phyloP scores from a whole-genome alignment of 805 yeast genomes.

The Metschnikowia borealis region DNA sequence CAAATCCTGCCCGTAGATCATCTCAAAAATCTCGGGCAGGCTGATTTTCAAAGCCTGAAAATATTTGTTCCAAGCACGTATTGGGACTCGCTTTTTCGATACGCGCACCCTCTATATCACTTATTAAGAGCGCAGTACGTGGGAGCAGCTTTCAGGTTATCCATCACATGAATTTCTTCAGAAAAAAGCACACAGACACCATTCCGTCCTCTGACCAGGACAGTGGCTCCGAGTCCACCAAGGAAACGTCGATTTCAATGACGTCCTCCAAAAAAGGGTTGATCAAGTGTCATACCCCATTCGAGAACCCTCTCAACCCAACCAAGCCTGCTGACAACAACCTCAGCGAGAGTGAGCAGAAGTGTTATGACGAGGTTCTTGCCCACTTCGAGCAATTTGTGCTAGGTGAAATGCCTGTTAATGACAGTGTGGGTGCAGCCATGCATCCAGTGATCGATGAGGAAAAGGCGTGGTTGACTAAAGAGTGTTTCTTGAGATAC shows the following conservation, averaged over 20 bases:
- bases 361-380: conserved; percentile 28
- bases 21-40: too few species aligned
- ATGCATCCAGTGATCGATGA: conserved; percentile 26
- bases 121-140: background rate
- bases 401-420: conserved; percentile 27
- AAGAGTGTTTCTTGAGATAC: conserved; percentile 51
- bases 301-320: conserved; percentile 36
- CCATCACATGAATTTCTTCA: conserved; percentile 14
- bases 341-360: conserved; percentile 28
- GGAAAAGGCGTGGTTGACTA: conserved; percentile 45
- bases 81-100: background rate
- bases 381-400: conserved; percentile 27
- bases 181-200: conserved; percentile 7
- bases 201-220: conserved; percentile 12
- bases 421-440: conserved; percentile 22
- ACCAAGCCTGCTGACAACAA: conserved; percentile 28
- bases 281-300: conserved; percentile 36
- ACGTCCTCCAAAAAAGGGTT: conserved; percentile 18
- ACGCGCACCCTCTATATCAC: background rate
- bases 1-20: too few species aligned
- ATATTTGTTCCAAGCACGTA: background rate
- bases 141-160: background rate
- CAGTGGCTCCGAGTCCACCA: conserved; percentile 14
- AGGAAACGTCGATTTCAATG: conserved; percentile 12
- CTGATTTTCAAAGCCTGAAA: too few species aligned